Base-by-base conservation (phyloP, 495 filamentous ascomycete genomes). In the Aspergillus ellipticus region DNA sequence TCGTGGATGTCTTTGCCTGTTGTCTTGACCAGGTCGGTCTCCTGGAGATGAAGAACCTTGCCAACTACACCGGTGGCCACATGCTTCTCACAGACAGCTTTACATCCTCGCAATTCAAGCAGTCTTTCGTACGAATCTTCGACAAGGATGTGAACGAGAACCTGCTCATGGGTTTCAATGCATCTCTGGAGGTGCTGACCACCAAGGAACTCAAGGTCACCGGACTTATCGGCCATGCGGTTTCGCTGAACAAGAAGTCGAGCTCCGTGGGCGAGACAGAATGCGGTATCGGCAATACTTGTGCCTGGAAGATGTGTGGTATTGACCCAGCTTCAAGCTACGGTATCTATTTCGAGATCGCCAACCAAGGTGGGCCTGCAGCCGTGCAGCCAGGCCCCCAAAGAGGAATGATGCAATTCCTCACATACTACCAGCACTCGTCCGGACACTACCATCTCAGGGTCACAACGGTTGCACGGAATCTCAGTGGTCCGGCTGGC, bases 61-160 rank as follows among this genome's bases (percentile, higher is more conserved):
- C 92, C 61, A 97, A 97, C 71, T 93, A 86, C 39, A 99, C 95
- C 31, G 95, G 95, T 51, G 95, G 95, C 43, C 91, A 99, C 68
- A 97, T 97, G 88, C 94, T 99, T 55, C 79, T 97, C 50, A 99
- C 95, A 3, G 95, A 99, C 65, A 96, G 92, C 74, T 99, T 99
- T 70, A 99, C 95, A 4, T 94, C 95, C 5, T 97, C 95, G 47
- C 97, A 97, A 83, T 99, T 97, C 81, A 97, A 96, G 79, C 95
- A 99, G 69, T 97, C 92, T 8, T 99, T 99, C 65, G 85, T 96
- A 54, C 87, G 95, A 24, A 85, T 99, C 24, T 99, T 99, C 66
- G 94, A 99, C 68, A 96, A 96, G 73, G 95, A 99, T 67, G 90
- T 75, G 3, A 85, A 93, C 56, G 95, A 97, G 59, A 95, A 96